phyloP scores from a whole-genome alignment of 2,329 filamentous ascomycete species.

The Diaporthe vaccinii region DNA sequence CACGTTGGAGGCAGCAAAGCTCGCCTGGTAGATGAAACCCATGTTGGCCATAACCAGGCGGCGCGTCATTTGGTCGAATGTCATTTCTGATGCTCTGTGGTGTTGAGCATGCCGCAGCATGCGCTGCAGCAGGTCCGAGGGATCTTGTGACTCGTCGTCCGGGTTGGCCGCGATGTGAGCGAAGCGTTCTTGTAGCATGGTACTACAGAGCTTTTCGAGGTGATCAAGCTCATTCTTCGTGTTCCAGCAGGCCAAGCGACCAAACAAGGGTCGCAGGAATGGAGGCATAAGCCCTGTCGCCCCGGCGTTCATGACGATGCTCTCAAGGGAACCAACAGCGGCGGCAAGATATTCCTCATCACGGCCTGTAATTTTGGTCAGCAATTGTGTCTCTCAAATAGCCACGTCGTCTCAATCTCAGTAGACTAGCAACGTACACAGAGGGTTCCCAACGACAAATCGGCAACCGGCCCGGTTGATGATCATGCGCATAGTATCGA shows the following conservation, averaged over 20 bases:
- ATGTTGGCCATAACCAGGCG: slow-evolving; percentile 53
- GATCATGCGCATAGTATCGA: neutral
- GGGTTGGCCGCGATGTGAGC: neutral
- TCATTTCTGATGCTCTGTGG: slow-evolving; percentile 54
- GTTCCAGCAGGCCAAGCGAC: neutral
- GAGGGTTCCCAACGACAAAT: neutral
- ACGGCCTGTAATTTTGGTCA: neutral
- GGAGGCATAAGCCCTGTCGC: neutral
- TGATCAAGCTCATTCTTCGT: neutral
- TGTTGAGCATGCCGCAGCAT: slow-evolving; percentile 56
- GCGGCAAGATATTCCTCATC: neutral
- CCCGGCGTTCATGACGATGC: neutral
- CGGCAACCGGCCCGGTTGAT: neutral
- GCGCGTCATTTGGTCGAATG: slow-evolving; percentile 48
- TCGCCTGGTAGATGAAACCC: slow-evolving; percentile 56
- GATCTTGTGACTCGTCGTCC: slow-evolving; percentile 43
- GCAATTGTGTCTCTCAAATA: neutral
- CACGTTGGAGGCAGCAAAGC: slow-evolving; percentile 55
- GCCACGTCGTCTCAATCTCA: neutral
- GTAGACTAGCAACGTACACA: neutral
- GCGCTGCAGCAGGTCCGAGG: slow-evolving; percentile 57
- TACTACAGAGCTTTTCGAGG: neutral
- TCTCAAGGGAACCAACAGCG: neutral
- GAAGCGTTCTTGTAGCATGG: neutral
- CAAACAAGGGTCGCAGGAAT: neutral